These are phyloP conservation scores for Arachis hypogaea DNA, from an alignment of 306 rosid species.

Conservation along the genomic window DNA sequence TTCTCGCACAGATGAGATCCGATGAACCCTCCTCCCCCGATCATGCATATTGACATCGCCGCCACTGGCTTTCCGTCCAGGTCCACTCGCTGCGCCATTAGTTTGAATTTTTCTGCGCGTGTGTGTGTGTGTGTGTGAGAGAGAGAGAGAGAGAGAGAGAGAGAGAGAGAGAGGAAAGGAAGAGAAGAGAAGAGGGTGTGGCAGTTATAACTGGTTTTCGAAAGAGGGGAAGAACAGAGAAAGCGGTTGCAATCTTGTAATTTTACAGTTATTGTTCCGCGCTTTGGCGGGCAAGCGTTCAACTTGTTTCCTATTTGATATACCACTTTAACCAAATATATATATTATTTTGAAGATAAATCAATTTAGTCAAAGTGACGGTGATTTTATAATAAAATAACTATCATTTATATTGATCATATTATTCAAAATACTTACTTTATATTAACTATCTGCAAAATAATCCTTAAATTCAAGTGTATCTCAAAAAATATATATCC, in stretches of 20 bases:
- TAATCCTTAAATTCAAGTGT: too few species aligned
- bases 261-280: constrained; percentile 8
- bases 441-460: too few species aligned
- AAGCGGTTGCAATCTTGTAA: constrained; percentile 43
- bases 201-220: constrained; percentile 32
- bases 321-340: too few species aligned
- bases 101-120: neutral
- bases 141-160: neutral
- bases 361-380: too few species aligned
- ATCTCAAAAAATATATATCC: too few species aligned
- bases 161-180: too few species aligned
- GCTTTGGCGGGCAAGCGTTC: neutral
- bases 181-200: constrained; percentile 4
- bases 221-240: neutral
- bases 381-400: too few species aligned
- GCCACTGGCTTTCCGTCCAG: constrained; percentile 64
- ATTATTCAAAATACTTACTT: too few species aligned
- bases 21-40: constrained; percentile 90
- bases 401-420: too few species aligned
- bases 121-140: too few species aligned
- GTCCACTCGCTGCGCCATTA: constrained; percentile 49
- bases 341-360: too few species aligned
- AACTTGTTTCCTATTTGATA: too few species aligned
- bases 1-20: constrained; percentile 91
- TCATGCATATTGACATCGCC: constrained; percentile 75